phyloP scores from a whole-genome alignment of 2,329 filamentous ascomycete species.

The Aureobasidium namibiae region DNA sequence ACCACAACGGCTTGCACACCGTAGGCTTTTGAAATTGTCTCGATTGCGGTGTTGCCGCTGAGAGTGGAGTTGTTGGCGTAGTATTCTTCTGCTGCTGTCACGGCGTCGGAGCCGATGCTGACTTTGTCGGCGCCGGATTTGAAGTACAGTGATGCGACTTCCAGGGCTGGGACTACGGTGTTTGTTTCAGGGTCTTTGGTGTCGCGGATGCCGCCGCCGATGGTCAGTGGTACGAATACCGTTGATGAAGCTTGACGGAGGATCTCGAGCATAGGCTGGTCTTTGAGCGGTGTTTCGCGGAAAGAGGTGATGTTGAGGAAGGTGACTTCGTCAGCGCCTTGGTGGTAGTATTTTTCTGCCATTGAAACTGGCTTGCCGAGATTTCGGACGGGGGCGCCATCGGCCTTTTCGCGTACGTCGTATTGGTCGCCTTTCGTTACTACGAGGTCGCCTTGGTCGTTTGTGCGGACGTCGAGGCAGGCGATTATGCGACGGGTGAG shows the following conservation, averaged over 20 bases:
- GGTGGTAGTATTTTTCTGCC: slow-evolving; percentile 87
- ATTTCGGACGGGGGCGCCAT: slow-evolving; percentile 66
- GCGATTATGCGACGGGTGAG: slow-evolving; percentile 91
- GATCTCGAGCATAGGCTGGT: slow-evolving; percentile 94
- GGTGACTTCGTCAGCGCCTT: slow-evolving; percentile 92
- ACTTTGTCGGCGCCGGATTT: slow-evolving; percentile 95
- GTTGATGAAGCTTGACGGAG: slow-evolving; percentile 77
- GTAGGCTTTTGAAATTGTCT: slow-evolving; percentile 88
- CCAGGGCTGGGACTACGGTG: slow-evolving; percentile 75
- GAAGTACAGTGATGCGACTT: slow-evolving; percentile 96
- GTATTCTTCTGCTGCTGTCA: slow-evolving; percentile 86
- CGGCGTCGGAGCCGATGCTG: slow-evolving; percentile 90
- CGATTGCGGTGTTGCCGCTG: slow-evolving; percentile 80
- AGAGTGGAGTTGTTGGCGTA: slow-evolving; percentile 61
- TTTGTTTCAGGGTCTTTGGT: slow-evolving; percentile 77
- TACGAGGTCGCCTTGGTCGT: slow-evolving; percentile 88
- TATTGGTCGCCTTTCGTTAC: slow-evolving; percentile 99
- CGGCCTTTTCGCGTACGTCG: slow-evolving; percentile 84
- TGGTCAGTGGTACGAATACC: slow-evolving; percentile 91
- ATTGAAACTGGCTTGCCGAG: slow-evolving; percentile 95
- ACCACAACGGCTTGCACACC: slow-evolving; percentile 96
- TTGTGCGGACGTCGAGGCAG: slow-evolving; percentile 89
- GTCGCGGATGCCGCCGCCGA: slow-evolving; percentile 92
- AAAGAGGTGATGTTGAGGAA: slow-evolving; percentile 99
- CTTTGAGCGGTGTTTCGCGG: slow-evolving; percentile 84